Conservation (phyloP, 2,329 filamentous ascomycete genomes). For the Phaeosphaeriaceae sp. region DNA sequence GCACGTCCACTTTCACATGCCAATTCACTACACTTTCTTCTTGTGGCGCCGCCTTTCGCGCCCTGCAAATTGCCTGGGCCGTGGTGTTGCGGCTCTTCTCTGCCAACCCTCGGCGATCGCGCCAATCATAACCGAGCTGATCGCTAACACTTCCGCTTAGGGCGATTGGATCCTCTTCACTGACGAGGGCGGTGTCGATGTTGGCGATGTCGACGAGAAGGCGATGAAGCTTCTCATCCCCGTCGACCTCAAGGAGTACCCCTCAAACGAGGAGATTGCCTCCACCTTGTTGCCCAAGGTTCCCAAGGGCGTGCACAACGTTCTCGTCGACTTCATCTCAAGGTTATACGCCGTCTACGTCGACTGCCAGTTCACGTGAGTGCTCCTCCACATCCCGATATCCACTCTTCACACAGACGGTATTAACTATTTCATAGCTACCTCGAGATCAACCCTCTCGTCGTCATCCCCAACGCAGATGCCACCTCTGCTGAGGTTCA, state of each 20-base stretch:
- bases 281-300: slow-evolving; percentile 87
- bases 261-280: slow-evolving; percentile 94
- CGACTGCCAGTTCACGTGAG: slow-evolving; percentile 94
- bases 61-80: slow-evolving; percentile 21
- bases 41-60: slow-evolving; percentile 21
- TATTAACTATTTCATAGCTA: slow-evolving; percentile 61
- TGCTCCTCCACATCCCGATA: slow-evolving; percentile 4
- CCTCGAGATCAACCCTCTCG: slow-evolving; percentile 99
- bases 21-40: slow-evolving; percentile 25
- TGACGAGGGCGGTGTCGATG: slow-evolving; percentile 98
- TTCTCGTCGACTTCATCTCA: slow-evolving; percentile 98
- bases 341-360: slow-evolving; percentile 98
- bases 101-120: slow-evolving; percentile 13
- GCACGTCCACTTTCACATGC: slow-evolving; percentile 47
- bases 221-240: slow-evolving; percentile 98
- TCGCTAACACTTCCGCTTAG: slow-evolving; percentile 60
- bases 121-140: slow-evolving; percentile 37
- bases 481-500: slow-evolving; percentile 92
- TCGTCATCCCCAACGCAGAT: slow-evolving; percentile 93
- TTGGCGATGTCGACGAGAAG: slow-evolving; percentile 98
- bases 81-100: slow-evolving; percentile 46
- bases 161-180: slow-evolving; percentile 99
- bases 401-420: neutral
- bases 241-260: slow-evolving; percentile 92
- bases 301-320: slow-evolving; percentile 93